Conservation (phyloP, 1,284 basidiomycete species). For the Boletellus sp. region DNA sequence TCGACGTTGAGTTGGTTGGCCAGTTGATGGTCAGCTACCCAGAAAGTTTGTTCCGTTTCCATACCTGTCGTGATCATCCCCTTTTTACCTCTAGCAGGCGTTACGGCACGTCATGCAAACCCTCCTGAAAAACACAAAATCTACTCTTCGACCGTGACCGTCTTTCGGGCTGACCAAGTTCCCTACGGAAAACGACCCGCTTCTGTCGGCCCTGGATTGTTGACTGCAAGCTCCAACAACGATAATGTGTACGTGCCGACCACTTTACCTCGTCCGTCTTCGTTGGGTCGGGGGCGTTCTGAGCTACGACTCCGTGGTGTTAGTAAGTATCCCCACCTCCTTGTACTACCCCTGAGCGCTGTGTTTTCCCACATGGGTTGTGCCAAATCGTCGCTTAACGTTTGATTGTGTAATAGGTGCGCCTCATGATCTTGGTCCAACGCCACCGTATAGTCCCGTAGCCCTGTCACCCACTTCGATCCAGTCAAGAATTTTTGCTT, state of each 20-base stretch:
- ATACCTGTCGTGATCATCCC: background rate
- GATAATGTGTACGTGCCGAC: constrained; percentile 24
- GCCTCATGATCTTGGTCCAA: constrained; percentile 17
- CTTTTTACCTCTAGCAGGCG: constrained; percentile 44
- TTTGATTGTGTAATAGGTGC: constrained; percentile 2
- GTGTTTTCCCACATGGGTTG: too few relatives aligned
- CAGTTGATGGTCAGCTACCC: constrained; percentile 67
- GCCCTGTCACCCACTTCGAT: background rate
- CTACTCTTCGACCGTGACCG: constrained; percentile 69
- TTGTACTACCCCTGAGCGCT: background rate
- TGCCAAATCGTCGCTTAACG: too few relatives aligned
- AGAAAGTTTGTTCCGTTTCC: constrained; percentile 58
- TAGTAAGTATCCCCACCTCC: constrained; percentile 3
- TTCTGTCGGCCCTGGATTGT: constrained; percentile 77
- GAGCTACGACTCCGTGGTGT: background rate
- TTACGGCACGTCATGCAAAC: constrained; percentile 77
- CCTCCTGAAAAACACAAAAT: constrained; percentile 76
- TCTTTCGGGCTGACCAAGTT: constrained; percentile 61
- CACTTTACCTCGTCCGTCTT: background rate
- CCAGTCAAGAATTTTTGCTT: background rate
- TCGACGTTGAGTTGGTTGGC: constrained; percentile 78
- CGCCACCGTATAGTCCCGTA: constrained; percentile 32
- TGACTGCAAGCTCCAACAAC: constrained; percentile 35
- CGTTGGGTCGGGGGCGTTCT: constrained; percentile 2
- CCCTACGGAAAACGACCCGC: constrained; percentile 47